Conservation (phyloP, 371 early-diverging fungal genomes). For the Dinochytrium kinnereticum region DNA sequence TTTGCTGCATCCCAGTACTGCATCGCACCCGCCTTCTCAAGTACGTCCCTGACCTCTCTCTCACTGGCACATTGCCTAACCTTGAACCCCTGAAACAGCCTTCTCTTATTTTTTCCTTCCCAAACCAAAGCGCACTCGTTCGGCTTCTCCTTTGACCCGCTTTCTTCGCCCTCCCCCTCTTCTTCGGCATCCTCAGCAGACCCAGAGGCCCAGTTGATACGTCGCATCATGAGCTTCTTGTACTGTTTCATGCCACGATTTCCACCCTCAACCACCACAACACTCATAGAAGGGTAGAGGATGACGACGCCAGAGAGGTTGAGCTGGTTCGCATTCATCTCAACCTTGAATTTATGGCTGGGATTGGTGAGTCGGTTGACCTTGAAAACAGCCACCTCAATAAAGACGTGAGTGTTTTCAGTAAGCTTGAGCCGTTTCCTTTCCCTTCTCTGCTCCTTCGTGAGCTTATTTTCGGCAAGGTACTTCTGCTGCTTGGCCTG, state of each 20-base stretch:
- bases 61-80: conserved; percentile 80
- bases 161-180: conserved; percentile 53
- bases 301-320: conserved; percentile 83
- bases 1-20: conserved; percentile 88
- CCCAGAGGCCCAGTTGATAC: conserved; percentile 89
- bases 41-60: conserved; percentile 68
- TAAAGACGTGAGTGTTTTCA: conserved; percentile 69
- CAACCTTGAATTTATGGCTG: conserved; percentile 86
- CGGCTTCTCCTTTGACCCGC: conserved; percentile 48
- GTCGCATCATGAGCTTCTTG: conserved; percentile 93
- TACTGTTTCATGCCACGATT: conserved; percentile 87
- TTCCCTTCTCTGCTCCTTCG: conserved; percentile 81
- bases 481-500: conserved; percentile 78
- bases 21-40: conserved; percentile 70
- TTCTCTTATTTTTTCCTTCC: conserved; percentile 85
- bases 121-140: conserved; percentile 89
- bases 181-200: conserved; percentile 43
- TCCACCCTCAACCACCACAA: conserved; percentile 95
- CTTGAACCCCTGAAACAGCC: conserved; percentile 78
- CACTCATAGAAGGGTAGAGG: conserved; percentile 69
- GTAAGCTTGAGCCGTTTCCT: conserved; percentile 75
- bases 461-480: conserved; percentile 82
- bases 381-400: conserved; percentile 85
- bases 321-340: conserved; percentile 84
- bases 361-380: conserved; percentile 77